Conservation (phyloP, 1,284 basidiomycete genomes). For the Ganoderma resinaceum region DNA sequence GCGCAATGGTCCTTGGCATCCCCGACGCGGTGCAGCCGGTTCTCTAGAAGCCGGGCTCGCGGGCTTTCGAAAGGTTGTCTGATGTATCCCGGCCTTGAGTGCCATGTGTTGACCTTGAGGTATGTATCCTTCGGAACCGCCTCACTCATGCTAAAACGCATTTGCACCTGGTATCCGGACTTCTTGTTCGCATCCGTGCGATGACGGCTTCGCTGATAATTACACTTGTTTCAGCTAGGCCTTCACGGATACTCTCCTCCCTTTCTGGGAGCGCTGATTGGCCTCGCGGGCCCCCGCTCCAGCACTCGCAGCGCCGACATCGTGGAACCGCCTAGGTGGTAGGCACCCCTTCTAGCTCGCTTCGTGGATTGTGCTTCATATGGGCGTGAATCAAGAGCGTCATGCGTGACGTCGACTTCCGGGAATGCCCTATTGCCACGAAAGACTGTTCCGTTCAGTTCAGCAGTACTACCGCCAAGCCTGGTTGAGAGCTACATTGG, state of each 20-base stretch:
- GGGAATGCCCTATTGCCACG: slow-evolving; percentile 23
- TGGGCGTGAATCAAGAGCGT: slow-evolving; percentile 61
- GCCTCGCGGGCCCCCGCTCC: slow-evolving; percentile 48
- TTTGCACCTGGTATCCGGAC: neutral
- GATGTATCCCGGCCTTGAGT: slow-evolving; percentile 50
- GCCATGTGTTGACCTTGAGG: slow-evolving; percentile 55
- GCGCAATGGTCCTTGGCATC: slow-evolving; percentile 50
- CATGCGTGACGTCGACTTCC: slow-evolving; percentile 46
- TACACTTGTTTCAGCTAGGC: neutral
- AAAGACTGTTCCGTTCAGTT: slow-evolving; percentile 46
- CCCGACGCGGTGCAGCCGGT: slow-evolving; percentile 50
- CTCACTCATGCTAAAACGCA: too few species aligned
- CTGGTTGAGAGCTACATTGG: slow-evolving; percentile 51
- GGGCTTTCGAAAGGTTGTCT: slow-evolving; percentile 44
- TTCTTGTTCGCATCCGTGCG: neutral
- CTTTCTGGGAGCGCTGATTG: slow-evolving; percentile 57
- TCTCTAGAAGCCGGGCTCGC: slow-evolving; percentile 43
- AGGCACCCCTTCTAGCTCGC: slow-evolving; percentile 42
- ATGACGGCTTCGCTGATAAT: neutral
- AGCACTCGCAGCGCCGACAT: slow-evolving; percentile 56
- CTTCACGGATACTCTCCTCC: slow-evolving; percentile 44
- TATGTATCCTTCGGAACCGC: slow-evolving; percentile 34
- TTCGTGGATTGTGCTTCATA: slow-evolving; percentile 54
- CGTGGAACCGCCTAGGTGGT: slow-evolving; percentile 31
- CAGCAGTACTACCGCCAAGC: slow-evolving; percentile 51